Evolutionary conservation across 495 filamentous ascomycete species (phyloP).

Genomic region (Aspergillus incahuasiensis): DNA sequence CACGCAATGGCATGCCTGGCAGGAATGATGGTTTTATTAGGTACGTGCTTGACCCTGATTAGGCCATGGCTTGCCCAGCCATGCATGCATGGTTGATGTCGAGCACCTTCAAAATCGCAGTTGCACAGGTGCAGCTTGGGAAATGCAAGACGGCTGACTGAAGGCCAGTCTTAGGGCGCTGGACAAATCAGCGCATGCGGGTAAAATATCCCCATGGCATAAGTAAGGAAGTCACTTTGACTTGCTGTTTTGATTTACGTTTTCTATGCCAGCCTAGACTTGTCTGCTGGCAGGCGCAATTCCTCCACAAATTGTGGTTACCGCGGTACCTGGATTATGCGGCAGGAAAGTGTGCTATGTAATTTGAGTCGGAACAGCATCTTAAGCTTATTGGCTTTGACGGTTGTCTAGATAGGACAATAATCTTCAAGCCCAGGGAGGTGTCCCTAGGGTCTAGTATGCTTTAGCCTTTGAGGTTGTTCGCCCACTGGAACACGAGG

Average conservation of each 20-base stretch:
- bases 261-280: not conserved
- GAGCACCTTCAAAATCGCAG: not conserved
- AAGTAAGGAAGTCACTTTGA: not conserved
- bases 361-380: not conserved
- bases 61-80: not conserved
- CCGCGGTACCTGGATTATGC: slow-evolving; percentile 5
- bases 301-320: not conserved
- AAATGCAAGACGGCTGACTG: not conserved
- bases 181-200: slow-evolving; percentile 3
- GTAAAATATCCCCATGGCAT: not conserved
- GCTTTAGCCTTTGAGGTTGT: slow-evolving; percentile 17
- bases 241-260: not conserved
- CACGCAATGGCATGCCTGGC: slow-evolving; percentile 5
- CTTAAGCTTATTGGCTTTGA: not conserved
- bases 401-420: not conserved
- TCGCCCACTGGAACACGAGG: slow-evolving; percentile 10
- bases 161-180: not conserved
- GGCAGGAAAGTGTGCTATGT: not conserved
- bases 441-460: slow-evolving; percentile 1
- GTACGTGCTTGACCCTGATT: not conserved
- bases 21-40: slow-evolving; percentile 6
- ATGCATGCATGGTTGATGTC: slow-evolving; percentile 1
- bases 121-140: slow-evolving; percentile 8
- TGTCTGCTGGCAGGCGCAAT: not conserved
- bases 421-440: slow-evolving; percentile 6